Conservation (phyloP, 352 stramenopile species). For the Pilasporangium apinafurcum region DNA sequence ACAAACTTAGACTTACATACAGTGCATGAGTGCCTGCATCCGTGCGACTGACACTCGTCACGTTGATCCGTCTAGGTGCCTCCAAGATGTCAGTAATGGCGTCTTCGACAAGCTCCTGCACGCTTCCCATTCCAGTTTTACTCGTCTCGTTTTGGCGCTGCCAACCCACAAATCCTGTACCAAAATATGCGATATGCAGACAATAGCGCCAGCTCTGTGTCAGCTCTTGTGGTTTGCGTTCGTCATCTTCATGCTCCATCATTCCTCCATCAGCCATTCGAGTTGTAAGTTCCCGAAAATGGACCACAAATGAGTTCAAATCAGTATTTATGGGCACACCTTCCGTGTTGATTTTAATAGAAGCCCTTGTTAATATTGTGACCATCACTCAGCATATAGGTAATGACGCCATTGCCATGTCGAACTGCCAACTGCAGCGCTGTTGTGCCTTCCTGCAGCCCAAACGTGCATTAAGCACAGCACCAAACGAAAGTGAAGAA, state of each 20-base stretch:
- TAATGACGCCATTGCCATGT: slow-evolving; percentile 52
- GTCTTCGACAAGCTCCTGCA: slow-evolving; percentile 76
- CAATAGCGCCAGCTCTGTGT: slow-evolving; percentile 39
- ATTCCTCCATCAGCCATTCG: not conserved
- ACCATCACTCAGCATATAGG: slow-evolving; percentile 51
- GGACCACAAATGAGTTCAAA: too few species aligned
- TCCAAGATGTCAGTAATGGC: slow-evolving; percentile 47
- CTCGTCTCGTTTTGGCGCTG: slow-evolving; percentile 58
- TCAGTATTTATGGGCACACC: not conserved
- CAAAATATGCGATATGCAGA: slow-evolving; percentile 75
- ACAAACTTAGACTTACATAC: slow-evolving; percentile 33
- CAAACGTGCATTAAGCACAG: too few species aligned
- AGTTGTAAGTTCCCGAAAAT: not conserved
- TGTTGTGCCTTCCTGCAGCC: slow-evolving; percentile 54
- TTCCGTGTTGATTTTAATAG: slow-evolving; percentile 36
- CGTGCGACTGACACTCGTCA: slow-evolving; percentile 79
- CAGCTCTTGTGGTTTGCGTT: not conserved
- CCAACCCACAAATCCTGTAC: slow-evolving; percentile 72
- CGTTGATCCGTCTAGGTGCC: slow-evolving; percentile 53
- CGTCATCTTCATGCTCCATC: not conserved
- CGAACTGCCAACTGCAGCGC: slow-evolving; percentile 59
- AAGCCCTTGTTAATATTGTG: slow-evolving; percentile 48
- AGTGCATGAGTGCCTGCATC: slow-evolving; percentile 80
- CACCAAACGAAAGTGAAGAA: not conserved
- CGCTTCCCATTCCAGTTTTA: slow-evolving; percentile 44